Evolutionary conservation across 805 yeast species (phyloP).

Genomic region (Kregervanrija pseudodelftensis): DNA sequence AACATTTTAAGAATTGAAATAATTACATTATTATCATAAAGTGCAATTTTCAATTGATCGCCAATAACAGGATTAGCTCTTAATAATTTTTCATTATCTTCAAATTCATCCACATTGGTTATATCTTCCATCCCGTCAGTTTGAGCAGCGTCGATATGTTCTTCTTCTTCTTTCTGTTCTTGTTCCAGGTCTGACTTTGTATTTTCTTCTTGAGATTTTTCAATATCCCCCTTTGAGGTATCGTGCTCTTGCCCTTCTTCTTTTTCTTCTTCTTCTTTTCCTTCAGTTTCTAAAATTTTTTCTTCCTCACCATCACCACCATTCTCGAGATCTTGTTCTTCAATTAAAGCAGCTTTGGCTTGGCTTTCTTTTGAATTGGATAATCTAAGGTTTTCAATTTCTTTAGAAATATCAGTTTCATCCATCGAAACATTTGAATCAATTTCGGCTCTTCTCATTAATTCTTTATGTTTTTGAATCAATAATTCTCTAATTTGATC

Average conservation of each 20-base stretch:
- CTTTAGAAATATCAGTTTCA: conserved; percentile 27
- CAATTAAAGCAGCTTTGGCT: neutral
- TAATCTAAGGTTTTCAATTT: conserved; percentile 25
- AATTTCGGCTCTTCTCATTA: conserved; percentile 21
- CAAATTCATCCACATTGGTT: conserved; percentile 12
- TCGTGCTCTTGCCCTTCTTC: conserved; percentile 13
- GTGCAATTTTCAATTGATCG: conserved; percentile 74
- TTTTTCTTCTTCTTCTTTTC: conserved; percentile 11
- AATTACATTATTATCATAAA: conserved; percentile 68
- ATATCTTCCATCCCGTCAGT: conserved; percentile 11
- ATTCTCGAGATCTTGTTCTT: neutral
- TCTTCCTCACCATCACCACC: conserved; percentile 1
- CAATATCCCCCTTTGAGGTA: conserved; percentile 8
- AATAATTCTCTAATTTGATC: conserved; percentile 54
- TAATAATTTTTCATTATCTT: conserved; percentile 25
- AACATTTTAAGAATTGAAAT: conserved; percentile 65
- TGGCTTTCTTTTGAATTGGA: conserved; percentile 10
- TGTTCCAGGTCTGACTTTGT: neutral
- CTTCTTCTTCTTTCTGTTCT: neutral
- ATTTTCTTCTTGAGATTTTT: conserved; percentile 10
- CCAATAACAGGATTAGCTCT: conserved; percentile 71
- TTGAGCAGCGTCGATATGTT: conserved; percentile 19
- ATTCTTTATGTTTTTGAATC: conserved; percentile 26
- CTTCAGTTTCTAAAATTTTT: conserved; percentile 7
- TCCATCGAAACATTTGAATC: conserved; percentile 23